Evolutionary conservation across 768 basidiomycete genomes (phyloP).

Genomic region (Auriscalpium vulgare): DNA sequence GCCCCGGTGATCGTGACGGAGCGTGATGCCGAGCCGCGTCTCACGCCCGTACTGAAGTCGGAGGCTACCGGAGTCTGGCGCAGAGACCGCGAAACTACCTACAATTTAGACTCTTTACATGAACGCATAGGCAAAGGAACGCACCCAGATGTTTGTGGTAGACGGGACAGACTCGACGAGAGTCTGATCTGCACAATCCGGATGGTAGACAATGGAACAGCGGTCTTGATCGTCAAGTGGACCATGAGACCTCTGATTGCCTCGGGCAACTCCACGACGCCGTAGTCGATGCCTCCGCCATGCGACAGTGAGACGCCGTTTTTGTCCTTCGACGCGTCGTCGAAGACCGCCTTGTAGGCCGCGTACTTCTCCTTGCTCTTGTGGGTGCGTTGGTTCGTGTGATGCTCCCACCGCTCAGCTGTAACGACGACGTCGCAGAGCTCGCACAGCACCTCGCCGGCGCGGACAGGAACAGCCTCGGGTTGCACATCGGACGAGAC

Average conservation of each 20-base stretch:
- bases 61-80: not conserved
- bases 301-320: not conserved
- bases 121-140: not conserved
- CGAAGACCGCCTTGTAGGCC: not conserved
- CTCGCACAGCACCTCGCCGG: not conserved
- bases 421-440: not conserved
- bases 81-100: not conserved
- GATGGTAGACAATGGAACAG: conserved; percentile 3
- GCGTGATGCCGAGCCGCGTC: conserved; percentile 21
- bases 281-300: conserved; percentile 39
- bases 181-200: conserved; percentile 2
- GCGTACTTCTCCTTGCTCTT: not conserved
- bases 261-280: conserved; percentile 34
- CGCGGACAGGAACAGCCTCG: not conserved
- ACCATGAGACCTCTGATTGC: conserved; percentile 16
- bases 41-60: not conserved
- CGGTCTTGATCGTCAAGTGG: conserved; percentile 9
- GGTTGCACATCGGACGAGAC: not conserved
- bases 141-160: not conserved
- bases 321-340: not conserved
- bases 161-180: not conserved
- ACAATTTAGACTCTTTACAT: no score
- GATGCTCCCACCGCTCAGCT: not conserved
- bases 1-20: conserved; percentile 21
- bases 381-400: not conserved